These are phyloP conservation scores for Sporothrix protearum DNA, from an alignment of 2,329 filamentous ascomycete species.

Conservation along the genomic window DNA sequence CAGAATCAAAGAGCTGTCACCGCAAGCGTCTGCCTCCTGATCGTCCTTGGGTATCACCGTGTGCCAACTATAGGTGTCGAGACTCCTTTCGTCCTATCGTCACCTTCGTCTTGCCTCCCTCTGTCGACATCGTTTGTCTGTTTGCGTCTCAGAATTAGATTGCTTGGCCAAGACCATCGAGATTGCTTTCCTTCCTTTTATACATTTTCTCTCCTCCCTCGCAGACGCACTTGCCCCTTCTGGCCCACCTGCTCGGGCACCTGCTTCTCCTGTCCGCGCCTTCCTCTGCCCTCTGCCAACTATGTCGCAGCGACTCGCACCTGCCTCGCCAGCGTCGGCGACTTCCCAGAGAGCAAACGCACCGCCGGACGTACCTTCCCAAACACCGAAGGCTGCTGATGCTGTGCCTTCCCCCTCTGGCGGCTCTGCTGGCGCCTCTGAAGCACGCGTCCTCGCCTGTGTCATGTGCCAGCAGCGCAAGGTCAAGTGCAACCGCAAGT, in stretches of 20 bases:
- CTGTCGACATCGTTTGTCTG: background rate
- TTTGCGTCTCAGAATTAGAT: background rate
- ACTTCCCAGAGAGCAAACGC: background rate
- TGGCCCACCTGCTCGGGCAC: background rate
- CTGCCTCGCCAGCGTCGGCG: background rate
- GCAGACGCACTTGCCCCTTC: background rate
- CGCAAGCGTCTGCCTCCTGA: background rate
- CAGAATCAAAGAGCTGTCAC: background rate
- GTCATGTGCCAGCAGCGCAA: conserved; percentile 58
- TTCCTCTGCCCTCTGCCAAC: background rate
- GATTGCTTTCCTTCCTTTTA: conserved; percentile 12
- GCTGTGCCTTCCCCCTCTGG: background rate
- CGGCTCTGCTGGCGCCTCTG: conserved; percentile 27
- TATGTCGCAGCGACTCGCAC: background rate
- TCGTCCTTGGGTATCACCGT: background rate
- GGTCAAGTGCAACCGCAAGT: conserved; percentile 58
- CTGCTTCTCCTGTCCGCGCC: background rate
- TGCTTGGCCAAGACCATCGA: background rate
- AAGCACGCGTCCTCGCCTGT: conserved; percentile 48
- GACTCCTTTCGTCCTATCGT: background rate
- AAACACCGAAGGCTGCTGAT: background rate
- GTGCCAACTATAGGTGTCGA: background rate
- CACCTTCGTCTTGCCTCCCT: background rate
- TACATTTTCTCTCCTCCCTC: background rate
- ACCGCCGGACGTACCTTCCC: background rate